Conservation (phyloP, 805 yeast genomes). For the Saturnispora sanitii region DNA sequence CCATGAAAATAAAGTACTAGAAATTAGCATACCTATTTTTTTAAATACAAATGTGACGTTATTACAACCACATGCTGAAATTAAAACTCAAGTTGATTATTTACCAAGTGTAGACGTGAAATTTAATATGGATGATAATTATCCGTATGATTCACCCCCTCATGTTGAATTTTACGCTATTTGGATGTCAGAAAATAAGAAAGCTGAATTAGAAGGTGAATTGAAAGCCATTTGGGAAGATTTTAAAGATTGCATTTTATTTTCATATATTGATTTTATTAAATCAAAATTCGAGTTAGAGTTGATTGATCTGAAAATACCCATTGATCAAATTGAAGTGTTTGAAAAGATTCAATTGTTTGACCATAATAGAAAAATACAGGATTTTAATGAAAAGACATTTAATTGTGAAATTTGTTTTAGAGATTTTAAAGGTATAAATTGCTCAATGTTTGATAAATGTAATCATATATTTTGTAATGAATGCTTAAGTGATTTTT, state of each 20-base stretch:
- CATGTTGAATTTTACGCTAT: constrained; percentile 20
- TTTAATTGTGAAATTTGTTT: constrained; percentile 52
- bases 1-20: constrained; percentile 16
- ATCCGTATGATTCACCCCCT: constrained; percentile 29
- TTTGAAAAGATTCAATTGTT: constrained; percentile 10
- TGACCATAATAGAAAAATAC: constrained; percentile 17
- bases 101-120: constrained; percentile 27
- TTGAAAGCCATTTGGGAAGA: constrained; percentile 6
- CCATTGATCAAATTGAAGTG: background rate
- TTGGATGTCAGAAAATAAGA: constrained; percentile 25
- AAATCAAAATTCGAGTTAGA: constrained; percentile 9
- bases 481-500: constrained; percentile 35
- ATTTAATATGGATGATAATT: constrained; percentile 26
- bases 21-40: constrained; percentile 23
- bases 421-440: constrained; percentile 35
- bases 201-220: constrained; percentile 13
- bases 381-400: constrained; percentile 28
- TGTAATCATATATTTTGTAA: constrained; percentile 45
- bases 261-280: constrained; percentile 10
- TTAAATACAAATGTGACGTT: constrained; percentile 17
- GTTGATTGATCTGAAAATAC: constrained; percentile 24
- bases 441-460: constrained; percentile 29
- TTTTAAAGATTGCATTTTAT: constrained; percentile 9
- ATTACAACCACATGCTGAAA: constrained; percentile 7
- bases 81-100: constrained; percentile 13